These are phyloP conservation scores for Chlorella sorokiniana DNA, from an alignment of 139 green algal genomes.

Conservation along the genomic window DNA sequence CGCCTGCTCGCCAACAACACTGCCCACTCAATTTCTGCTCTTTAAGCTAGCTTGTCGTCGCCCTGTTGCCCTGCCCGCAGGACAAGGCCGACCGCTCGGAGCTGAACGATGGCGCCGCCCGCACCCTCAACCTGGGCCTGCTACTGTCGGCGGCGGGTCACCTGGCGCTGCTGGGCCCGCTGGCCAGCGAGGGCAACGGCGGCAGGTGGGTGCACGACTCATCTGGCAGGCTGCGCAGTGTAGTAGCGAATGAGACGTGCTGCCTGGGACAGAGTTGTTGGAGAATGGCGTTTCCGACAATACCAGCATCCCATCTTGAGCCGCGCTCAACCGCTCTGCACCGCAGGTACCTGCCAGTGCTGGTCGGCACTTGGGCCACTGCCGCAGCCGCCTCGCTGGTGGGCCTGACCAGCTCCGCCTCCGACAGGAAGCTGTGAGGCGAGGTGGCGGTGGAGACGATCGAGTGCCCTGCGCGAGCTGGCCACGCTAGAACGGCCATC, in stretches of 20 bases:
- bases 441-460: too few relatives aligned
- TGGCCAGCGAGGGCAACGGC: conserved; percentile 20
- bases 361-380: conserved; percentile 34
- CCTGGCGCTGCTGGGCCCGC: conserved; percentile 34
- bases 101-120: conserved; percentile 20
- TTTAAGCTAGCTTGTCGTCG: neutral
- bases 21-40: neutral
- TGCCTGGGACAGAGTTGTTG: neutral
- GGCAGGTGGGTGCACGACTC: conserved; percentile 25
- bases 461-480: too few relatives aligned
- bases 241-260: neutral
- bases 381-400: conserved; percentile 28
- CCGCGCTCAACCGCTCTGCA: neutral
- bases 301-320: neutral
- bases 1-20: neutral
- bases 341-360: conserved; percentile 23
- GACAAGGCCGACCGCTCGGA: conserved; percentile 21
- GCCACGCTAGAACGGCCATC: too few relatives aligned
- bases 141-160: conserved; percentile 34
- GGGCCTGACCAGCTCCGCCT: conserved; percentile 23
- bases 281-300: neutral
- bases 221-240: neutral
- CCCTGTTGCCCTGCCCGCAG: neutral
- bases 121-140: conserved; percentile 39
- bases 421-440: conserved; percentile 27